Conservation (phyloP, 306 rosid species). For the Rosa lucieae region DNA sequence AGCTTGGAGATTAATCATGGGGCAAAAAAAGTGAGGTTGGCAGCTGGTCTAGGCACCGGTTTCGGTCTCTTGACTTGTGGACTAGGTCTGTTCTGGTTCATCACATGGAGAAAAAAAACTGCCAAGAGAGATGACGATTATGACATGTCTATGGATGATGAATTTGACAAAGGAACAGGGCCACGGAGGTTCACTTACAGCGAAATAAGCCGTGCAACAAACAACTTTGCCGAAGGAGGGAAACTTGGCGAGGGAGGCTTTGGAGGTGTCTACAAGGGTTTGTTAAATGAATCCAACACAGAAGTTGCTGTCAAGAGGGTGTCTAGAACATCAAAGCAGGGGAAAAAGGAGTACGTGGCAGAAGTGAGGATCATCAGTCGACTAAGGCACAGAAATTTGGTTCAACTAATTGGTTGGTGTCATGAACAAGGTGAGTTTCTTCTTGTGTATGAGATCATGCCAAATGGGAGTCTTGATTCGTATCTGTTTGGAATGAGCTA, state of each 20-base stretch:
- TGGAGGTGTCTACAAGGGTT: constrained; percentile 70
- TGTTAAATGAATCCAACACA: constrained; percentile 31
- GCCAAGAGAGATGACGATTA: background rate
- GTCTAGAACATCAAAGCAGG: constrained; percentile 71
- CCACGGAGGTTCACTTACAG: constrained; percentile 57
- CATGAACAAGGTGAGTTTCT: constrained; percentile 66
- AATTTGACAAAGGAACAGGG: constrained; percentile 64
- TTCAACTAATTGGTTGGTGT: constrained; percentile 82
- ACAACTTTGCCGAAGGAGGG: constrained; percentile 43
- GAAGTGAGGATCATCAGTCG: constrained; percentile 72
- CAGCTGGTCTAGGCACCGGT: constrained; percentile 20
- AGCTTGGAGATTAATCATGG: constrained; percentile 35
- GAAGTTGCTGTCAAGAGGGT: constrained; percentile 72
- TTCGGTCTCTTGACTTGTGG: constrained; percentile 33
- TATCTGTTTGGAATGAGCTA: constrained; percentile 51
- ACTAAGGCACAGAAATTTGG: constrained; percentile 68
- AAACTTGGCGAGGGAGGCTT: constrained; percentile 83
- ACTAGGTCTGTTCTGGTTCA: constrained; percentile 42
- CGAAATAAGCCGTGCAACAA: constrained; percentile 50
- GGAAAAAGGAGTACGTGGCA: constrained; percentile 64
- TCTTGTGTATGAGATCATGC: constrained; percentile 68
- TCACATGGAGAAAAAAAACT: constrained; percentile 38
- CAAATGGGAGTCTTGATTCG: constrained; percentile 80
- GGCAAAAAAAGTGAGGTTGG: background rate
- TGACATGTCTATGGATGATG: constrained; percentile 54